A percentile compares a stretch with the other conserved stretches of the same genome.
phyloP scores from a whole-genome alignment of 352 stramenopile genomes.

The Phytopythium aichiense region DNA sequence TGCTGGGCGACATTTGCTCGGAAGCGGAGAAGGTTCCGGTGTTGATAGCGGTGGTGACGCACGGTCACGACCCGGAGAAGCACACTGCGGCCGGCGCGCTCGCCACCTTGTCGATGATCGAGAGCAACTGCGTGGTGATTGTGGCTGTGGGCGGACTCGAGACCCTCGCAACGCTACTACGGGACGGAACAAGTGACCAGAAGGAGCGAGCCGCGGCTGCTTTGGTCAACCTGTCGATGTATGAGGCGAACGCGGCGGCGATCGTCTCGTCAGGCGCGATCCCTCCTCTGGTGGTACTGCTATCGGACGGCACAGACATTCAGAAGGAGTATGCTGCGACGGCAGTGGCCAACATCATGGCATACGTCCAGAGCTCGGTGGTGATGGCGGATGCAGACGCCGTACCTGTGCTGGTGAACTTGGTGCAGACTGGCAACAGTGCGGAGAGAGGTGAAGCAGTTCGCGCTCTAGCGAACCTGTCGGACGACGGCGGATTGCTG shows the following conservation, averaged over 20 bases:
- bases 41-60: not conserved
- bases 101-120: not conserved
- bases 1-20: too few species aligned
- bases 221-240: not conserved
- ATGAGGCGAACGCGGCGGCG: not conserved
- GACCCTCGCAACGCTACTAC: not conserved
- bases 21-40: not conserved
- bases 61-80: slow-evolving; percentile 8
- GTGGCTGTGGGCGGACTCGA: not conserved
- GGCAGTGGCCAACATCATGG: not conserved
- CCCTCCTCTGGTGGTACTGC: not conserved
- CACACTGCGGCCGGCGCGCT: not conserved
- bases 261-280: not conserved
- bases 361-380: not conserved
- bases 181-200: not conserved
- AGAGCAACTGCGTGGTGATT: not conserved
- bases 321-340: not conserved
- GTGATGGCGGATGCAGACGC: not conserved
- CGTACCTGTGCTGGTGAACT: not conserved
- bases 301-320: not conserved
- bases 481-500: not conserved
- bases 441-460: not conserved
- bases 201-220: not conserved
- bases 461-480: not conserved
- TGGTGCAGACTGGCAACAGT: not conserved